Conservation (phyloP, 2,329 filamentous ascomycete species). For the Zarea fungicola region DNA sequence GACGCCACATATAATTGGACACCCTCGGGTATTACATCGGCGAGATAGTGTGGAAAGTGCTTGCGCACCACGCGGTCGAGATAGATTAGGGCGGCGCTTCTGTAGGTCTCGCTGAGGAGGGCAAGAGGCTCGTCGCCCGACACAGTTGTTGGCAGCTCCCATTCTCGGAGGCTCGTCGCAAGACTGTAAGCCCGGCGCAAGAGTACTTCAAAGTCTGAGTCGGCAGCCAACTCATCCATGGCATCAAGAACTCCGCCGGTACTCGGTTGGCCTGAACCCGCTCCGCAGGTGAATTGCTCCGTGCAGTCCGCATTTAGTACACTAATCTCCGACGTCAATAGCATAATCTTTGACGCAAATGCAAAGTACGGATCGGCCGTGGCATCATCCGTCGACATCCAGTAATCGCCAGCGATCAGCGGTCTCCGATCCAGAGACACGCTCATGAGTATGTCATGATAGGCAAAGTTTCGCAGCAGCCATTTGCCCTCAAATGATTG, state of each 20-base stretch:
- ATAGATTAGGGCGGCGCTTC: conserved; percentile 15
- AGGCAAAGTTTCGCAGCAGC: conserved; percentile 17
- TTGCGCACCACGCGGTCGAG: conserved; percentile 6
- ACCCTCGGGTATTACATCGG: not conserved
- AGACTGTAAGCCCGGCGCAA: not conserved
- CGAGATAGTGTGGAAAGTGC: conserved; percentile 1
- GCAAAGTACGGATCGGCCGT: conserved; percentile 14
- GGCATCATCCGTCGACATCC: conserved; percentile 9
- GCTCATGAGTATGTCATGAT: conserved; percentile 15
- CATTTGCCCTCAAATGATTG: conserved; percentile 17
- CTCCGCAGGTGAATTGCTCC: not conserved
- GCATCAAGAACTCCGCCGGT: too few relatives aligned
- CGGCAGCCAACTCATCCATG: too few relatives aligned
- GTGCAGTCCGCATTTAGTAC: conserved; percentile 8
- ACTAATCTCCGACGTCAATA: conserved; percentile 12
- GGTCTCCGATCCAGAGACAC: conserved; percentile 13
- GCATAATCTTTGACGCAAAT: conserved; percentile 12
- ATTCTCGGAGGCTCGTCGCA: not conserved
- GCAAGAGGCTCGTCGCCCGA: conserved; percentile 10
- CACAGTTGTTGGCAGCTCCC: too few relatives aligned
- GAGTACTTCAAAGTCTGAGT: too few relatives aligned
- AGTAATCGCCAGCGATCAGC: conserved; percentile 11
- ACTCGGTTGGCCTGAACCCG: too few relatives aligned
- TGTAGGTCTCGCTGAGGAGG: conserved; percentile 14
- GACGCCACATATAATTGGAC: not conserved